These are phyloP conservation scores for Beverwykella pulmonaria DNA, from an alignment of 495 filamentous ascomycete species.

Conservation along the genomic window DNA sequence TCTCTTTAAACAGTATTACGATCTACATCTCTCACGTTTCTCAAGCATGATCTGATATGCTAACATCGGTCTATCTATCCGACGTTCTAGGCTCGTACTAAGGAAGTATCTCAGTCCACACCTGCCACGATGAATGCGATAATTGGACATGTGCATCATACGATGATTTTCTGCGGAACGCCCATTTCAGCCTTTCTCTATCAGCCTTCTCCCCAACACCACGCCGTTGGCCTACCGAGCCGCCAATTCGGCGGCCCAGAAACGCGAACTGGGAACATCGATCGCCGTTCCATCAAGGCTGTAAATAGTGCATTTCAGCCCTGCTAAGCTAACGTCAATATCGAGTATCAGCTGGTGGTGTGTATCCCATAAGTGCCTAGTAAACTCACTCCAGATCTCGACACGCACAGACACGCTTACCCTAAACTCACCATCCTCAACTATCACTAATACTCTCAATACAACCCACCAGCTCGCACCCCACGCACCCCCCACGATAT, in stretches of 20 bases:
- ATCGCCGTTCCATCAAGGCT: not conserved
- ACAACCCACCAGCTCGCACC: not conserved
- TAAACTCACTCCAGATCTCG: too few species aligned
- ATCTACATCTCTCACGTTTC: too few species aligned
- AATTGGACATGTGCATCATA: not conserved
- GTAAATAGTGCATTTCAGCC: not conserved
- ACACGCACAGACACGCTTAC: too few species aligned
- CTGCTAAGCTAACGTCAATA: not conserved
- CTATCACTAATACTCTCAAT: too few species aligned
- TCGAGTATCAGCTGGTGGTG: too few species aligned
- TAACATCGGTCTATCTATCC: too few species aligned
- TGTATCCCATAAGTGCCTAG: too few species aligned
- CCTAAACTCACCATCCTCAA: too few species aligned
- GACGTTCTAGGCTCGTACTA: not conserved
- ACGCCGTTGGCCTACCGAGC: not conserved
- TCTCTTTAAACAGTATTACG: too few species aligned
- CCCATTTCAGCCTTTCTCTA: not conserved
- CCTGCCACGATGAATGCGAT: not conserved
- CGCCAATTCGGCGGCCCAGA: not conserved
- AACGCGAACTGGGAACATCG: not conserved
- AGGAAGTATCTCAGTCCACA: not conserved
- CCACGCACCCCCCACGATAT: too few species aligned
- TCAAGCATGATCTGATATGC: not conserved
- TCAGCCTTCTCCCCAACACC: not conserved
- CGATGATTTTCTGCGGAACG: not conserved